A percentile compares a stretch with the other conserved stretches of the same genome.
Evolutionary conservation across 108 stramenopile genomes (phyloP).

Genomic region (Discostella pseudostelligera): DNA sequence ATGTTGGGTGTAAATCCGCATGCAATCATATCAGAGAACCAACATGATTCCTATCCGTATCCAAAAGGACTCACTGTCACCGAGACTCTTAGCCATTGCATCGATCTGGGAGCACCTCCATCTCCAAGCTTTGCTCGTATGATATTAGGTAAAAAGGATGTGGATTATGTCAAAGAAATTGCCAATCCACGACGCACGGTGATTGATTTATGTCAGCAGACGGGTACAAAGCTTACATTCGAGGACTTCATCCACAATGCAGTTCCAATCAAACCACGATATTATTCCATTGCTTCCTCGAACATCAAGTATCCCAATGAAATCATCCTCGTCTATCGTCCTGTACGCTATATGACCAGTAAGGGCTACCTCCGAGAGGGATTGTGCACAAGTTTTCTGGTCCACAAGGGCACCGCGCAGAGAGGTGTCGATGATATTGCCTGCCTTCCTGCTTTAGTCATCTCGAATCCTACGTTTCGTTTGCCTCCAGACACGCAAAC

Average conservation of each 20-base stretch:
- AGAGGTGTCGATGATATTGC: constrained; percentile 13
- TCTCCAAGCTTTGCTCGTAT: constrained; percentile 59
- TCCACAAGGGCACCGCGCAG: constrained; percentile 41
- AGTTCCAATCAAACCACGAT: constrained; percentile 60
- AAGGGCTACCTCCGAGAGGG: constrained; percentile 54
- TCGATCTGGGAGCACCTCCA: constrained; percentile 55
- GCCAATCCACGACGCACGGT: constrained; percentile 56
- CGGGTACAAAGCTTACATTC: constrained; percentile 39
- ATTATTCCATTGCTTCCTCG: constrained; percentile 73
- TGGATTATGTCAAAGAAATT: constrained; percentile 63
- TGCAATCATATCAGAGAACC: constrained; percentile 42
- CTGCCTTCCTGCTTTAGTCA: constrained; percentile 35
- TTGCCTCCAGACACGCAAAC: constrained; percentile 49
- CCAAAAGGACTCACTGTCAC: constrained; percentile 55
- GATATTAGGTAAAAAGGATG: constrained; percentile 44
- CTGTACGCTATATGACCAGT: constrained; percentile 54
- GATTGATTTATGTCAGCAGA: constrained; percentile 55
- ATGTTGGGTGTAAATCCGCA: constrained; percentile 56
- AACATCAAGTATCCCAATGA: constrained; percentile 36
- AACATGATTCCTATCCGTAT: constrained; percentile 50
- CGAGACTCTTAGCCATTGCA: constrained; percentile 66
- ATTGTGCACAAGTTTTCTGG: constrained; percentile 51
- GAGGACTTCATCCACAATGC: constrained; percentile 62
- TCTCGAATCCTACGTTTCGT: constrained; percentile 63
- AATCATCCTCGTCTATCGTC: constrained; percentile 55